These are phyloP conservation scores for Calocybe indica DNA, from an alignment of 768 basidiomycete species.

Conservation along the genomic window DNA sequence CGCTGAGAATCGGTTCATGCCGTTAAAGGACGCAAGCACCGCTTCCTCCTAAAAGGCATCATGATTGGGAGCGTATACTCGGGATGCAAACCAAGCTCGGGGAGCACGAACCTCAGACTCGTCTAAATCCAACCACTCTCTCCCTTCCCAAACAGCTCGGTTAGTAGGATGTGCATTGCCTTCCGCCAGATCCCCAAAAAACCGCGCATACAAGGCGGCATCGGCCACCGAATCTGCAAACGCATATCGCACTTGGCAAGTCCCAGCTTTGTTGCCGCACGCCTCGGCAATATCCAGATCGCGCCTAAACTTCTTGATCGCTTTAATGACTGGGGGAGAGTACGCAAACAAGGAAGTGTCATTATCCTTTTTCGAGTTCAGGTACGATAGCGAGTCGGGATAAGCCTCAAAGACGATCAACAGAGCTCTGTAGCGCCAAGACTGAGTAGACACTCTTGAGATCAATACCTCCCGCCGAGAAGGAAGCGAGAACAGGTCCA, in stretches of 20 bases:
- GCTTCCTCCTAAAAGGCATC: slow-evolving; percentile 46
- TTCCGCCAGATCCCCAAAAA: slow-evolving; percentile 56
- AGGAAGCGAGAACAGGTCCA: slow-evolving; percentile 42
- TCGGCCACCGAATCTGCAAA: slow-evolving; percentile 59
- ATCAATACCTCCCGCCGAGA: slow-evolving; percentile 39
- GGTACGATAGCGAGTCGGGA: slow-evolving; percentile 36
- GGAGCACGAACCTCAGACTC: slow-evolving; percentile 36
- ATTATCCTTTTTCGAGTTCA: not conserved
- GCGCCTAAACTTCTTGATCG: slow-evolving; percentile 61
- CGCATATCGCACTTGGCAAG: slow-evolving; percentile 42
- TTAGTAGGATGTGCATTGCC: slow-evolving; percentile 27
- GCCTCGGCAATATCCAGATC: slow-evolving; percentile 59
- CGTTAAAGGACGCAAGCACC: slow-evolving; percentile 45
- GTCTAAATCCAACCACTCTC: slow-evolving; percentile 60
- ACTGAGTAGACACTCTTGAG: slow-evolving; percentile 40
- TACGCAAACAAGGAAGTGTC: slow-evolving; percentile 39
- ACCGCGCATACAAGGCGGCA: slow-evolving; percentile 47
- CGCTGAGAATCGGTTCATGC: slow-evolving; percentile 70
- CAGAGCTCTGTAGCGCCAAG: slow-evolving; percentile 56
- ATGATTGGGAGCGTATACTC: not conserved
- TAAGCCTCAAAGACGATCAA: slow-evolving; percentile 67
- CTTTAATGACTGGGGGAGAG: slow-evolving; percentile 62
- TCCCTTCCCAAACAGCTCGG: slow-evolving; percentile 49
- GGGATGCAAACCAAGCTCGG: not conserved
- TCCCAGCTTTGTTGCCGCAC: slow-evolving; percentile 40